A percentile compares a stretch with the other conserved stretches of the same genome.
Evolutionary conservation across 2,329 filamentous ascomycete genomes (phyloP).

Genomic region (Xylaria sp.): DNA sequence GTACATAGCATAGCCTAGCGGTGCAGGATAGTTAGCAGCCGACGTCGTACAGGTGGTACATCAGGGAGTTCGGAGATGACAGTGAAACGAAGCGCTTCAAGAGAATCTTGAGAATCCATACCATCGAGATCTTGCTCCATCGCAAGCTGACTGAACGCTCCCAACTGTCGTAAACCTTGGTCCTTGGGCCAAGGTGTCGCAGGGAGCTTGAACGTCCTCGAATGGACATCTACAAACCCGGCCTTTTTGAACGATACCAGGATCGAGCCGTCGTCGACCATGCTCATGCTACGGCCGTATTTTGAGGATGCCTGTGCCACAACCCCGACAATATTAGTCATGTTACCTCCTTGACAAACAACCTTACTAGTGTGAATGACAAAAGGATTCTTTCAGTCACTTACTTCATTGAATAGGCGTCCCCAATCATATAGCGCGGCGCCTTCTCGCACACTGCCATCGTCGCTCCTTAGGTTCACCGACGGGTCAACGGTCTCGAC

Average conservation of each 20-base stretch:
- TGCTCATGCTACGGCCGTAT: slow-evolving; percentile 58
- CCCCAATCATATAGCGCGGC: slow-evolving; percentile 43
- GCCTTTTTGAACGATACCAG: slow-evolving; percentile 62
- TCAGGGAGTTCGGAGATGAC: not conserved
- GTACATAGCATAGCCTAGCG: slow-evolving; percentile 45
- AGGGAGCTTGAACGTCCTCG: slow-evolving; percentile 61
- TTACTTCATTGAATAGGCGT: slow-evolving; percentile 53
- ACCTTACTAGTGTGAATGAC: not conserved
- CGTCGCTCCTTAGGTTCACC: slow-evolving; percentile 38
- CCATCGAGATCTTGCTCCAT: slow-evolving; percentile 47
- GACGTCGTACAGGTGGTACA: not conserved
- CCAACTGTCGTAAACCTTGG: slow-evolving; percentile 44
- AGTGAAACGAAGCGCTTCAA: not conserved
- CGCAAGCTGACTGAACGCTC: slow-evolving; percentile 44
- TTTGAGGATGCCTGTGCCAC: slow-evolving; percentile 38
- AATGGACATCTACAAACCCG: slow-evolving; percentile 67
- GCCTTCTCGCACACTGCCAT: slow-evolving; percentile 37
- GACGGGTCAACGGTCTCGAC: slow-evolving; percentile 36
- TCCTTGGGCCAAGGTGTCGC: slow-evolving; percentile 48
- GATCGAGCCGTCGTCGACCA: slow-evolving; percentile 63
- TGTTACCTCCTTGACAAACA: not conserved
- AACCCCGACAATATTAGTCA: not conserved
- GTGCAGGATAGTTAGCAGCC: slow-evolving; percentile 7
- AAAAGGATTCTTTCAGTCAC: slow-evolving; percentile 43
- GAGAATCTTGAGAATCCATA: slow-evolving; percentile 22